Base-by-base conservation (phyloP, 108 stramenopile species). In the Nannochloropsis granulata region DNA sequence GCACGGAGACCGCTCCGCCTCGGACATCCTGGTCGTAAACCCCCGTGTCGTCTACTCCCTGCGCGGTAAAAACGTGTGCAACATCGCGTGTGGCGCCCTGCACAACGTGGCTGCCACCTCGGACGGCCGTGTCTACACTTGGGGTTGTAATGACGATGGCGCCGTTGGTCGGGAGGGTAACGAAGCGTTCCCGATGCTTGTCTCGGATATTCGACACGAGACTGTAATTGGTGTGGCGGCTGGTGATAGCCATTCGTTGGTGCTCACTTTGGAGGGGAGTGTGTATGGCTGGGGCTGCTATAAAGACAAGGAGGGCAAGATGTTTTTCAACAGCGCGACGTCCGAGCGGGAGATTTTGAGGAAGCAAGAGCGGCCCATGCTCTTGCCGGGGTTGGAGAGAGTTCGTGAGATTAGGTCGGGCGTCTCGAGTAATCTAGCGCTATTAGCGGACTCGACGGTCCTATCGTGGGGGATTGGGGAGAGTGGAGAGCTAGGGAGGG, bases 131-230 rank as follows among this genome's bases (percentile, higher is more conserved):
- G 94, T 95, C 14, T 96, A 92, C 80, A 91, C 94, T 23, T 98
- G 95, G 93, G 97, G 97, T n/a, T 90, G 89, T 81, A 92, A 91
- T 78, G 97, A 98, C 83, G 95, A 97, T 23, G 93, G 94, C 21
- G 87, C 91, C 46, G 84, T 98, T 56, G 96, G 95, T 21, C 82
- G 94, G 79, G 82, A 45, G 14, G 87, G 81, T 0, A 88, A 92
- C 13, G 92, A 92, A 24, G 24, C 78, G 11, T 25, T 44, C 88
- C 87, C 24, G 80, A 45, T 46, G 82, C 79, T 91, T 83, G 80
- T 43, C 25, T 43, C 81, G 19, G 89, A 44, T 7, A 34, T 87
- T 24, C 86, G 84, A 23, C 88, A 90, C 0, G 89, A 90, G 13
- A 84, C 84, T 16, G 93, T 95, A 80, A 81, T 92, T 21, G 83